These are phyloP conservation scores for Tylopilus sp. DNA, from an alignment of 768 basidiomycete genomes.

Conservation along the genomic window DNA sequence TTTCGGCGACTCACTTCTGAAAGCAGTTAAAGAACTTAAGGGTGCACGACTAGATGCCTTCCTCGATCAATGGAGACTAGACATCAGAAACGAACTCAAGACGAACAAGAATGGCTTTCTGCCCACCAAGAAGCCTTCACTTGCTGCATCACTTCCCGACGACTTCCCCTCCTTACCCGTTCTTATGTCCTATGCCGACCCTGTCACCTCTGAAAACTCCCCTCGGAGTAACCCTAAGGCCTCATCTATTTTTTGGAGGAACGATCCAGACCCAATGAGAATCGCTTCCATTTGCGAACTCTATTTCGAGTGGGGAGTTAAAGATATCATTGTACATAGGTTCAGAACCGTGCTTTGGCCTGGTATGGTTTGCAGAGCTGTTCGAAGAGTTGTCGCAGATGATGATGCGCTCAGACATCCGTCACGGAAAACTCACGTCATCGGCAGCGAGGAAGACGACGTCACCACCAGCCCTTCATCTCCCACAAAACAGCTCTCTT, in stretches of 20 bases:
- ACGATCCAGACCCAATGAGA: constrained; percentile 65
- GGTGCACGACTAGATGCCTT: constrained; percentile 47
- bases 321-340: constrained; percentile 75
- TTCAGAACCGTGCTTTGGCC: constrained; percentile 85
- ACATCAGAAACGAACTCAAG: constrained; percentile 58
- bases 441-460: neutral
- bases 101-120: constrained; percentile 66
- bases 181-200: constrained; percentile 73
- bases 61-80: constrained; percentile 60
- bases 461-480: constrained; percentile 1
- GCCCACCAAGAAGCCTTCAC: constrained; percentile 57
- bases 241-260: constrained; percentile 42
- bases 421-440: neutral
- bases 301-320: constrained; percentile 91
- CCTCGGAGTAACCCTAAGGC: constrained; percentile 31
- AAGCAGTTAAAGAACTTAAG: constrained; percentile 51
- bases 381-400: constrained; percentile 62
- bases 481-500: constrained; percentile 15
- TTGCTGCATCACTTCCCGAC: constrained; percentile 61
- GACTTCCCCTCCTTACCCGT: constrained; percentile 73
- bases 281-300: constrained; percentile 81
- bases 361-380: constrained; percentile 62
- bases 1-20: constrained; percentile 65
- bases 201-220: constrained; percentile 67
- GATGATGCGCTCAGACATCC: constrained; percentile 32